A percentile compares a stretch with the other conserved stretches of the same genome.
phyloP scores from a whole-genome alignment of 169 alveolate genomes.

The Blepharisma undulans region DNA sequence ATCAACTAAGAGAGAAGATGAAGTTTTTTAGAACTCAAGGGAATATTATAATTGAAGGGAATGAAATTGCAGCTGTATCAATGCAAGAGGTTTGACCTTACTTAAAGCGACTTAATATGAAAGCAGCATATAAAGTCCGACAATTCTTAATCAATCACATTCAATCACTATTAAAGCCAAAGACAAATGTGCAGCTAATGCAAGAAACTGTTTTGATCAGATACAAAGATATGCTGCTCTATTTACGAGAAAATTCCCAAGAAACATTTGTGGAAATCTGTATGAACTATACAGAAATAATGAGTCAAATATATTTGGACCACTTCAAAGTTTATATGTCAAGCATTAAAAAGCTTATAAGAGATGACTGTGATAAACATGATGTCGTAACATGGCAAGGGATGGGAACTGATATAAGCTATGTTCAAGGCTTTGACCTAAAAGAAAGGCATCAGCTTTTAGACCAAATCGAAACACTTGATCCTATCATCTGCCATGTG shows the following conservation, averaged over 20 bases:
- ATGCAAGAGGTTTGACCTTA: slow-evolving; percentile 67
- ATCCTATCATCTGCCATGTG: slow-evolving; percentile 44
- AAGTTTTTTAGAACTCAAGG: slow-evolving; percentile 23
- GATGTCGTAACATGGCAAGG: slow-evolving; percentile 52
- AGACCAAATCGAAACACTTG: too few relatives aligned
- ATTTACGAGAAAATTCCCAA: slow-evolving; percentile 59
- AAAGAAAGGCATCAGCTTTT: too few relatives aligned
- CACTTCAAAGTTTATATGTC: slow-evolving; percentile 42
- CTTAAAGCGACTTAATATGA: slow-evolving; percentile 60
- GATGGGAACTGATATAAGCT: background rate
- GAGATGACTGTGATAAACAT: slow-evolving; percentile 49
- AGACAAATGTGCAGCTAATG: slow-evolving; percentile 69
- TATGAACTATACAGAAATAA: slow-evolving; percentile 58
- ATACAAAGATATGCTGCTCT: slow-evolving; percentile 60
- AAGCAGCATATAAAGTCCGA: slow-evolving; percentile 65
- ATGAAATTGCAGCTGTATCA: slow-evolving; percentile 49
- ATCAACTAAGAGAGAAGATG: too few relatives aligned
- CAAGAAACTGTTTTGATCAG: slow-evolving; percentile 66
- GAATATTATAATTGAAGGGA: slow-evolving; percentile 34
- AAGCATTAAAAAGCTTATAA: slow-evolving; percentile 48
- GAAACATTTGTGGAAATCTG: slow-evolving; percentile 71
- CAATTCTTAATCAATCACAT: slow-evolving; percentile 57
- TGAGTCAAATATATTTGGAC: slow-evolving; percentile 61
- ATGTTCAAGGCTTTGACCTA: slow-evolving; percentile 46
- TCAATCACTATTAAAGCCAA: slow-evolving; percentile 68